phyloP scores from a whole-genome alignment of 139 green algal species.

The Chlamydomonas incerta region DNA sequence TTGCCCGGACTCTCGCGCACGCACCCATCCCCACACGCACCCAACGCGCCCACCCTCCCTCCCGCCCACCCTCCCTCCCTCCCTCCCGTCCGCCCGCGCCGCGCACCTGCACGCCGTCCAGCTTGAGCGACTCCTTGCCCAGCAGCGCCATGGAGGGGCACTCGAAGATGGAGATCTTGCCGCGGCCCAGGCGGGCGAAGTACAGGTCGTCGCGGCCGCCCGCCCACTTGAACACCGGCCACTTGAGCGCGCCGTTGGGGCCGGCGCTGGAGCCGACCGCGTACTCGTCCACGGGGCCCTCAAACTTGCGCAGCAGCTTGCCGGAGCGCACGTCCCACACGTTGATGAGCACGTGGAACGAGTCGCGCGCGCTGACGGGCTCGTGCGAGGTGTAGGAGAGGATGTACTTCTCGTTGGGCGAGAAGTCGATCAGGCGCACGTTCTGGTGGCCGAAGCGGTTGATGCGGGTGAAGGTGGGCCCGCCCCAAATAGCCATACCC shows the following conservation, averaged over 20 bases:
- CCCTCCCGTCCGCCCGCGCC: too few species aligned
- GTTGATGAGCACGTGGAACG: conserved; percentile 63
- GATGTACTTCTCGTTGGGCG: conserved; percentile 89
- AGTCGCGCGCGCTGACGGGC: conserved; percentile 6
- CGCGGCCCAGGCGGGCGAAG: conserved; percentile 88
- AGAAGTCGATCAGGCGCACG: conserved; percentile 91
- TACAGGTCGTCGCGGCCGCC: conserved; percentile 83
- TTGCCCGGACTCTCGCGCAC: too few species aligned
- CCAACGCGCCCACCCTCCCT: too few species aligned
- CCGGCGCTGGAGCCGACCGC: conserved; percentile 70
- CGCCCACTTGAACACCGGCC: conserved; percentile 96
- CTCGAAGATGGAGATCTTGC: conserved; percentile 64
- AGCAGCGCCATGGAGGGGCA: conserved; percentile 87
- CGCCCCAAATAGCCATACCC: conserved; percentile 94
- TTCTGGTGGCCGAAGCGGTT: conserved; percentile 53
- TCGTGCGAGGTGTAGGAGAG: conserved; percentile 77
- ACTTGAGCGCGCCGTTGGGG: conserved; percentile 74
- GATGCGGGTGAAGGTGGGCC: conserved; percentile 74
- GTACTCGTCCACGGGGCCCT: conserved; percentile 83
- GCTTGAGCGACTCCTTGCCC: conserved; percentile 94
- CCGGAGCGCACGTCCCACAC: conserved; percentile 86
- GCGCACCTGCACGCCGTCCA: conserved; percentile 81
- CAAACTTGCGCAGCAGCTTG: conserved; percentile 73
- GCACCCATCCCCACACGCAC: too few species aligned
- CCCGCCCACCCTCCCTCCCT: too few species aligned